Conservation (phyloP, 352 stramenopile genomes). For the Phytophthora ohioensis region DNA sequence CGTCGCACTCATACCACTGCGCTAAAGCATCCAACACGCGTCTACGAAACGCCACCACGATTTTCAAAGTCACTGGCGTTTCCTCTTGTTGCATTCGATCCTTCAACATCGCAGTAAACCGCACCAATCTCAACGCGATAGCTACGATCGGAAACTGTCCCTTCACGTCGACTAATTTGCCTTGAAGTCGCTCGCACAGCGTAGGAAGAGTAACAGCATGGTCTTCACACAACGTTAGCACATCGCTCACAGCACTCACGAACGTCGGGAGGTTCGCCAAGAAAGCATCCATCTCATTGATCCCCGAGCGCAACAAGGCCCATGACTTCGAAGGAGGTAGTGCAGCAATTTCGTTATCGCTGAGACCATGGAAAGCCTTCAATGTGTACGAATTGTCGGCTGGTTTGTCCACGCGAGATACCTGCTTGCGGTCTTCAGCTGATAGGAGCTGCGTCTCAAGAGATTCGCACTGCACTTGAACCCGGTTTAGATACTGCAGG, state of each 20-base stretch:
- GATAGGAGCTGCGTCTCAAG: conserved; percentile 34
- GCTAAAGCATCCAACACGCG: conserved; percentile 48
- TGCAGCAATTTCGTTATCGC: conserved; percentile 19
- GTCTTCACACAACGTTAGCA: conserved; percentile 46
- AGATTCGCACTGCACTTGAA: conserved; percentile 23
- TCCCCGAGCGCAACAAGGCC: conserved; percentile 18
- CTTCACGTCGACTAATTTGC: conserved; percentile 10
- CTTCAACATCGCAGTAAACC: conserved; percentile 32
- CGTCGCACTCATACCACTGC: conserved; percentile 56
- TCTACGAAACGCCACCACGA: conserved; percentile 40
- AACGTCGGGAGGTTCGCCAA: conserved; percentile 54
- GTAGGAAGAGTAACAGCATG: conserved; percentile 42
- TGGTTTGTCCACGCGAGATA: neutral
- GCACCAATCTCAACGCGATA: conserved; percentile 34
- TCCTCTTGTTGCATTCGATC: conserved; percentile 17
- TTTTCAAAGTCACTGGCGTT: conserved; percentile 21
- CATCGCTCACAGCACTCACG: conserved; percentile 35
- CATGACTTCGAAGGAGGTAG: conserved; percentile 24
- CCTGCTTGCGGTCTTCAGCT: conserved; percentile 25
- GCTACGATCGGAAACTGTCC: conserved; percentile 14
- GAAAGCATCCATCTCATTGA: conserved; percentile 50
- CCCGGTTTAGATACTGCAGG: conserved; percentile 2
- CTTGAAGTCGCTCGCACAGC: conserved; percentile 37
- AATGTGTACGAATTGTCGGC: conserved; percentile 1
- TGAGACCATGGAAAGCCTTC: conserved; percentile 29